A percentile compares a stretch with the other conserved stretches of the same genome.
Evolutionary conservation across 129 eudicot genomes (phyloP).

Genomic region (Chrysanthemum seticuspe): DNA sequence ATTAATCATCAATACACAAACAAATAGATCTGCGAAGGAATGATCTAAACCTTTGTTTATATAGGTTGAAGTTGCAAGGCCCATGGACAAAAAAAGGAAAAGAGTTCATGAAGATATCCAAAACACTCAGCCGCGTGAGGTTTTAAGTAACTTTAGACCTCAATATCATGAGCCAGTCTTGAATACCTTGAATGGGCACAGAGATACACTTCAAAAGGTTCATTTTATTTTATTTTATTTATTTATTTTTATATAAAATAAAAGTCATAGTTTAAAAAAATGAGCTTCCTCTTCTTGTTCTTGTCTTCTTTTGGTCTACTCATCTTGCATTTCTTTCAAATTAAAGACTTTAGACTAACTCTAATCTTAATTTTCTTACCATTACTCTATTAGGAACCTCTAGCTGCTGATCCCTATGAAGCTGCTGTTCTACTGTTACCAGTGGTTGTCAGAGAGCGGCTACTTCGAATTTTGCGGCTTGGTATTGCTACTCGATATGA

Average conservation of each 20-base stretch:
- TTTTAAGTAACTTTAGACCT: conserved; percentile 36
- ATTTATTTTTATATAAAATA: neutral
- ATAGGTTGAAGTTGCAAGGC: conserved; percentile 92
- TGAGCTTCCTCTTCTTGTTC: neutral
- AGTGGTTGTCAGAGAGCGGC: conserved; percentile 68
- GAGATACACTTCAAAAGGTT: conserved; percentile 43
- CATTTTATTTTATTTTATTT: neutral
- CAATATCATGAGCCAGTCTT: conserved; percentile 29
- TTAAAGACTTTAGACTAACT: conserved; percentile 3
- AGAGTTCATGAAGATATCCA: conserved; percentile 57
- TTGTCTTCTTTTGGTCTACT: neutral
- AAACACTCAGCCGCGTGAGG: conserved; percentile 38
- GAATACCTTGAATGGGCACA: conserved; percentile 31
- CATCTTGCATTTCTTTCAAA: neutral
- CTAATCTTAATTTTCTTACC: neutral
- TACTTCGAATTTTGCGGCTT: conserved; percentile 78
- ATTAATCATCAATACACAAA: conserved; percentile 9
- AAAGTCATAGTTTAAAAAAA: too few relatives aligned
- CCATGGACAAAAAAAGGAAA: conserved; percentile 71
- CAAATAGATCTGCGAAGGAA: conserved; percentile 3
- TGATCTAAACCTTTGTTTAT: conserved; percentile 11
- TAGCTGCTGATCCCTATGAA: conserved; percentile 69
- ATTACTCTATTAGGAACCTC: conserved; percentile 50
- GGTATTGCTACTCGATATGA: conserved; percentile 85
- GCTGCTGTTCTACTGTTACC: conserved; percentile 74